Percentiles rank a stretch among this genome's conserved stretches.
These are phyloP conservation scores for Sequoiadendron giganteum DNA, from an alignment of 75 land plant species.

Conservation along the genomic window DNA sequence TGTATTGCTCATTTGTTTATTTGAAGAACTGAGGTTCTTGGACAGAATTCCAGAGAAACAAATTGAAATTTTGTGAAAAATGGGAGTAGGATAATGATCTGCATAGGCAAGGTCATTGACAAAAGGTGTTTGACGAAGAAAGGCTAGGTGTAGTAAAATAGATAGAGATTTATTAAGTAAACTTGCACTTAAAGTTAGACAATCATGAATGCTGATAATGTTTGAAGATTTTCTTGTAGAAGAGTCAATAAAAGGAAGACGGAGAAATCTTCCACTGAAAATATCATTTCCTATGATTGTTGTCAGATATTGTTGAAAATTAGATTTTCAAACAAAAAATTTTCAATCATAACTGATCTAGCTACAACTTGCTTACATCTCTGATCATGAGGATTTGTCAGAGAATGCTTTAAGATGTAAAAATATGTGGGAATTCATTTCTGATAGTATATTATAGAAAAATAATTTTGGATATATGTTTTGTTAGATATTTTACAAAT, in stretches of 20 bases:
- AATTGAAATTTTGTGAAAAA: background rate
- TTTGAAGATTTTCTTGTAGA: background rate
- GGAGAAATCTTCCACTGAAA: background rate
- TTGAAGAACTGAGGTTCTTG: background rate
- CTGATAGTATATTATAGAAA: too few species aligned
- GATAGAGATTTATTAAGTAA: background rate
- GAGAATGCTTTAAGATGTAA: too few species aligned
- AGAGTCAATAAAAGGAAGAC: background rate
- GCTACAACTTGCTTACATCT: too few species aligned
- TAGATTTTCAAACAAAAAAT: background rate
- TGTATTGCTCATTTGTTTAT: background rate
- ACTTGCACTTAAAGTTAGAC: background rate
- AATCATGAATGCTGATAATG: background rate
- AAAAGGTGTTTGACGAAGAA: background rate
- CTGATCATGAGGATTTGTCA: too few species aligned
- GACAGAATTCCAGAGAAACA: background rate
- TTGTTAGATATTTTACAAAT: too few species aligned
- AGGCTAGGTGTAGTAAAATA: background rate
- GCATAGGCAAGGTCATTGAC: background rate
- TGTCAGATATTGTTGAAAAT: background rate
- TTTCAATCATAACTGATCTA: too few species aligned
- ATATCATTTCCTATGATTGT: too few species aligned
- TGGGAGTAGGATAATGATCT: background rate
- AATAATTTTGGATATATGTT: too few species aligned
- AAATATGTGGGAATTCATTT: too few species aligned